These are phyloP conservation scores for Dactylellina parvicollis DNA, from an alignment of 2,329 filamentous ascomycete species.

Conservation along the genomic window DNA sequence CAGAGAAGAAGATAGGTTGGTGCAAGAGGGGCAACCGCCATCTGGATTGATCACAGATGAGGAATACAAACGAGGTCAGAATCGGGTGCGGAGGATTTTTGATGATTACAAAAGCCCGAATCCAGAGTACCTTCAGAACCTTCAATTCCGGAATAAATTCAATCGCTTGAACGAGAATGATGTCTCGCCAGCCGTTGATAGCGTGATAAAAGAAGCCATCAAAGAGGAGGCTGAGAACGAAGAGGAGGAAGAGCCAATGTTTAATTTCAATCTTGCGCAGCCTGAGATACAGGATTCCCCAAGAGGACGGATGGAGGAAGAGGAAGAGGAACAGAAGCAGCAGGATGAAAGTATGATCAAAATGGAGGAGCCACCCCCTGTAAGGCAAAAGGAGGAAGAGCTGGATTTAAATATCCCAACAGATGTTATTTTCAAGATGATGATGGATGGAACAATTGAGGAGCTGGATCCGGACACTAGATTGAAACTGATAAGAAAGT, in stretches of 20 bases:
- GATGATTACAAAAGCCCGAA: not conserved
- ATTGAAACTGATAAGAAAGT: not conserved
- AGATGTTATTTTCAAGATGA: not conserved
- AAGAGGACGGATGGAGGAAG: not conserved
- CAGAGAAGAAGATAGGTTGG: not conserved
- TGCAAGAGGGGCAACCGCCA: not conserved
- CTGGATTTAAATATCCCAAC: not conserved
- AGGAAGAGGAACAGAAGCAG: no score
- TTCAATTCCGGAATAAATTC: no score
- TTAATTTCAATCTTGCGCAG: not conserved
- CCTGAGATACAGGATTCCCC: not conserved
- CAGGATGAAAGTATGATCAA: no score
- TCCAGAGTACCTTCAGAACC: not conserved
- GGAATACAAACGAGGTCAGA: conserved; percentile 5
- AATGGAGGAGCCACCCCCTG: no score
- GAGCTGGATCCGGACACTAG: not conserved
- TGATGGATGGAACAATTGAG: not conserved
- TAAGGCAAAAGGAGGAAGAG: not conserved
- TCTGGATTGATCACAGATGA: conserved; percentile 7
- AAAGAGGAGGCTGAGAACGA: not conserved
- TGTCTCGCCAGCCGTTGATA: no score
- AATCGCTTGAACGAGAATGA: no score
- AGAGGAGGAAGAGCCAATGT: not conserved
- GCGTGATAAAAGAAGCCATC: not conserved
- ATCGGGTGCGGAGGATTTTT: not conserved